Conservation (phyloP, 148 eudicot species). For the Cornus kousa region DNA sequence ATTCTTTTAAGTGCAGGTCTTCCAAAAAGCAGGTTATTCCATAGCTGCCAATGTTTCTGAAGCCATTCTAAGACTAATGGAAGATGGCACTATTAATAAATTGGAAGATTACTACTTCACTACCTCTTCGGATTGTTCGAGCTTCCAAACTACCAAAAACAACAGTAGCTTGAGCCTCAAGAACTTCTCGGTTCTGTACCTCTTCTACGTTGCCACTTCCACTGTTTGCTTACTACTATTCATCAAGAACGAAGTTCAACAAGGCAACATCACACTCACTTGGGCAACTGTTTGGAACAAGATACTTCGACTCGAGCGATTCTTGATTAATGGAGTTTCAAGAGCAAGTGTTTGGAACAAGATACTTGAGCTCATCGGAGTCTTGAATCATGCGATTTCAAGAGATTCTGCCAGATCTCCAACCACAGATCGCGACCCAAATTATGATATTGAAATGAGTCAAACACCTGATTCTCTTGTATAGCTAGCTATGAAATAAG, state of each 20-base stretch:
- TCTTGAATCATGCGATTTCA: neutral
- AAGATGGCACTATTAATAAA: slow-evolving; percentile 10
- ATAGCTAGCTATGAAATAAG: too few relatives aligned
- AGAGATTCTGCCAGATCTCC: too few relatives aligned
- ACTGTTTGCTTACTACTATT: slow-evolving; percentile 1
- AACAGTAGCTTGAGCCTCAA: slow-evolving; percentile 6
- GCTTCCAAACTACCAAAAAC: neutral
- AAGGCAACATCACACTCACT: neutral
- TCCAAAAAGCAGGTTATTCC: slow-evolving; percentile 30
- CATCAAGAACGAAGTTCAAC: neutral
- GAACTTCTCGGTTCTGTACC: slow-evolving; percentile 18
- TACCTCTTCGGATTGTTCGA: neutral
- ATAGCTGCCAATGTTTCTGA: slow-evolving; percentile 28
- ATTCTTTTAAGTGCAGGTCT: slow-evolving; percentile 25
- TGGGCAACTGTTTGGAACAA: too few relatives aligned
- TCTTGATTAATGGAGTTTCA: too few relatives aligned
- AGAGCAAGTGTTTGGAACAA: neutral
- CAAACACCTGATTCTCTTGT: too few relatives aligned
- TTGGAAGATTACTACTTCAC: slow-evolving; percentile 17
- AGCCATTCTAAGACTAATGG: slow-evolving; percentile 26
- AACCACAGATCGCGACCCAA: too few relatives aligned
- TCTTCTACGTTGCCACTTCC: slow-evolving; percentile 17
- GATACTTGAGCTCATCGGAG: neutral
- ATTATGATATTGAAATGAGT: too few relatives aligned
- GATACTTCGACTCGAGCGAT: too few relatives aligned